phyloP scores from a whole-genome alignment of 2,329 filamentous ascomycete species.

The Aspergillus japonicus region DNA sequence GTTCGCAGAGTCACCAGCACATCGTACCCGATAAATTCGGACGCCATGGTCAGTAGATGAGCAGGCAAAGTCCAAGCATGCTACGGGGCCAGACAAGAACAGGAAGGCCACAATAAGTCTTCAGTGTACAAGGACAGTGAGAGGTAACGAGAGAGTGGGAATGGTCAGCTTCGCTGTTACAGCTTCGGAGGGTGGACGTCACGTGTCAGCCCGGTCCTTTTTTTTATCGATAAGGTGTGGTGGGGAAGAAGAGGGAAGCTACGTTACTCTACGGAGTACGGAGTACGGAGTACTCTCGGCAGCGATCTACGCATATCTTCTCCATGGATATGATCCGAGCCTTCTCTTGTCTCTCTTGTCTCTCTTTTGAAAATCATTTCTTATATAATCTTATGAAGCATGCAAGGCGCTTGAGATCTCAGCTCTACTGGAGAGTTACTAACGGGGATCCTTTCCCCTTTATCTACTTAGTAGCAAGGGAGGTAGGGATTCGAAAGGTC shows the following conservation, averaged over 20 bases:
- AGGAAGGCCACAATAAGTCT: background rate
- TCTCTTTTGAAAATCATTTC: too few relatives aligned
- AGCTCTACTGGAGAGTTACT: too few relatives aligned
- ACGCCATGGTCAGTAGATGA: constrained; percentile 55
- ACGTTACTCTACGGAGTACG: too few relatives aligned
- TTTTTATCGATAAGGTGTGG: constrained; percentile 27
- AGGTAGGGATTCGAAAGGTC: too few relatives aligned
- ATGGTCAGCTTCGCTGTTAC: constrained; percentile 17
- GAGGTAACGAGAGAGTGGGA: background rate
- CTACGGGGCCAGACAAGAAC: background rate
- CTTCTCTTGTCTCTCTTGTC: too few relatives aligned
- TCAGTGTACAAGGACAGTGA: background rate
- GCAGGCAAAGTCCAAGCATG: constrained; percentile 4
- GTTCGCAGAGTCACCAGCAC: constrained; percentile 71
- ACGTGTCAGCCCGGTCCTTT: constrained; percentile 19
- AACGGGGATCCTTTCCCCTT: too few relatives aligned
- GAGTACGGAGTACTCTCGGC: too few relatives aligned
- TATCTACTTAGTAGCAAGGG: too few relatives aligned
- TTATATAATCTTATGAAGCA: too few relatives aligned
- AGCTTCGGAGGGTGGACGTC: constrained; percentile 16
- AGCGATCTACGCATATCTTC: too few relatives aligned
- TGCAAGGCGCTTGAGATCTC: too few relatives aligned
- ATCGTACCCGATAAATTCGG: constrained; percentile 71
- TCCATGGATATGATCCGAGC: too few relatives aligned
- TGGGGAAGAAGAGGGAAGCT: background rate